Base-by-base conservation (phyloP, 371 early-diverging fungal species). In the Zychaea mexicana region DNA sequence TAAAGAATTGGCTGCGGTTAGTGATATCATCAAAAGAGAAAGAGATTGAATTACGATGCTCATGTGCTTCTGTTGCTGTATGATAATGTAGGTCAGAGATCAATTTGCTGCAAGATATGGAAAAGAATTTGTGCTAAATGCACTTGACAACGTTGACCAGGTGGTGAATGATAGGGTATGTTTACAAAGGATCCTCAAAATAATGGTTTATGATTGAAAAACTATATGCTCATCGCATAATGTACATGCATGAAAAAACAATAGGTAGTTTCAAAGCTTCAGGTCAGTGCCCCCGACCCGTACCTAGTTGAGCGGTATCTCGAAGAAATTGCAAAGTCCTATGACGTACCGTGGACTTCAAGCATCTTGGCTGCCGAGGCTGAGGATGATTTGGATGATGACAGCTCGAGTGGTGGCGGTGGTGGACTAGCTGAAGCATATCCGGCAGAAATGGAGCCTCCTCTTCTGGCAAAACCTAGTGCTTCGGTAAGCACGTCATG, bases 281-380 rank as follows among this genome's bases (percentile, higher is more conserved):
- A 86, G 47, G 86, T 91, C 7, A 81, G 86, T 70, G 90, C 94
- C 13, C 96, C 97, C 1, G 91, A 93, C 57, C 69, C 85, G 4
- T 82, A 81, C 30, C 83, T 97, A 3, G 95, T 97, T 31, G 86
- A 90, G 52, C 85, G 92, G 57, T 97, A 97, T 67, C 74, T 97
- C 57, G 91, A 88, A 64, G 92, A 94, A 70, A 96, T 97, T 71
- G 96, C 97, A 21, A 85, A 82, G 53, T 80, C 90, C 0, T 96
- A 91, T 69, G 86, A 90, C 61, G 88, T 96, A 6, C 62, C 74
- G 12, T 96, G 93, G 92, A 83, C 80, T 7, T 81, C 88, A 0
- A 72, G 80, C 46, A 74, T 77, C 22, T 75, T 84, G 17, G 68
- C 61, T 19, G 74, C 70, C 7, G 76, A 71, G 2, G 78, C 79